Conservation (phyloP, 78 protist species). For the Dictyostelium citrinum region DNA sequence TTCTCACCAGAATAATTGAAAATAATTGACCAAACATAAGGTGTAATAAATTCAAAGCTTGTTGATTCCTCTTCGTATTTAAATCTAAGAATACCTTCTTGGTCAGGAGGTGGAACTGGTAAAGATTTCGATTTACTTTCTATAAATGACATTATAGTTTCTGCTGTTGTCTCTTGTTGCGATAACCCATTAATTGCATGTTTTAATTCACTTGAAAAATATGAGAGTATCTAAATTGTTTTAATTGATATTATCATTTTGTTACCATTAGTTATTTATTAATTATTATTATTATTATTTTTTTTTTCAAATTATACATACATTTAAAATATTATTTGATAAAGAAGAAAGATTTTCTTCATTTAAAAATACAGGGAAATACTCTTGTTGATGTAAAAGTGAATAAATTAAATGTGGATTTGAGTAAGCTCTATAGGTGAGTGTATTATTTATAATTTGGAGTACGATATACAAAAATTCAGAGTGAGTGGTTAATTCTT, state of each 20-base stretch:
- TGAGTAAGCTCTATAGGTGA: slow-evolving; percentile 37
- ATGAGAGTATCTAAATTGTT: slow-evolving; percentile 17
- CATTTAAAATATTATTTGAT: slow-evolving; percentile 54
- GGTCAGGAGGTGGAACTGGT: slow-evolving; percentile 36
- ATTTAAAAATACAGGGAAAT: slow-evolving; percentile 38
- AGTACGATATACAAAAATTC: slow-evolving; percentile 54
- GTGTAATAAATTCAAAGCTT: slow-evolving; percentile 63
- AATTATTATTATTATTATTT: background rate
- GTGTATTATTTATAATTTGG: slow-evolving; percentile 62
- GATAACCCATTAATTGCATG: background rate
- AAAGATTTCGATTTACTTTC: slow-evolving; percentile 35
- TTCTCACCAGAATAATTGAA: slow-evolving; percentile 50
- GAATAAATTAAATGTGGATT: slow-evolving; percentile 64
- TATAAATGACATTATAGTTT: slow-evolving; percentile 25
- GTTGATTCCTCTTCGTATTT: slow-evolving; percentile 52
- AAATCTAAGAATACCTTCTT: slow-evolving; percentile 40
- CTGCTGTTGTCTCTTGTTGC: slow-evolving; percentile 36
- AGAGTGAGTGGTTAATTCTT: slow-evolving; percentile 59
- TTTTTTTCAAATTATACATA: background rate
- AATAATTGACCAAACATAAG: slow-evolving; percentile 63
- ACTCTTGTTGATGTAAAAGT: slow-evolving; percentile 56
- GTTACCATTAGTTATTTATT: background rate
- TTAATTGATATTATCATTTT: no score
- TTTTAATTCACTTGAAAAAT: slow-evolving; percentile 35
- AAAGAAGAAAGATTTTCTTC: slow-evolving; percentile 44